Conservation (phyloP, 208 protist species). For the Wallacemonas sp. region DNA sequence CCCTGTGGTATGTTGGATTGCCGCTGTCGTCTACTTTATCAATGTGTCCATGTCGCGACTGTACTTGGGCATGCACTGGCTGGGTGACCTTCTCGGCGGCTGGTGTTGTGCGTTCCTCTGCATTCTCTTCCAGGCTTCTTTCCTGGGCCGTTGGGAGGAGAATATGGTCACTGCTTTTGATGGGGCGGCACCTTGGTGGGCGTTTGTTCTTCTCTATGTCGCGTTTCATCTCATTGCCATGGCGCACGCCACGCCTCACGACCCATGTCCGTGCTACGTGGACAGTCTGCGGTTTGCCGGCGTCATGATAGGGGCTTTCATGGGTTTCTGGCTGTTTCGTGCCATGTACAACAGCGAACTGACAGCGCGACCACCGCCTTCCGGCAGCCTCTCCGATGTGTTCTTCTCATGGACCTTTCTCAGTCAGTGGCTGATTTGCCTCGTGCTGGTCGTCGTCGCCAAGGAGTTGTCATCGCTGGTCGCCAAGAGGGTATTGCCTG, state of each 20-base stretch:
- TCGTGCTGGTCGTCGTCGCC: conserved; percentile 29
- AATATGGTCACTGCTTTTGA: conserved; percentile 13
- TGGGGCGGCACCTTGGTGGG: conserved; percentile 21
- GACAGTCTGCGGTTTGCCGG: conserved; percentile 69
- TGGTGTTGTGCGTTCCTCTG: conserved; percentile 31
- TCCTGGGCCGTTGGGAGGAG: conserved; percentile 31
- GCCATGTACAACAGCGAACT: conserved; percentile 20
- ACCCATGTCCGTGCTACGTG: conserved; percentile 71
- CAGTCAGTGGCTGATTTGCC: conserved; percentile 36
- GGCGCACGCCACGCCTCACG: conserved; percentile 48
- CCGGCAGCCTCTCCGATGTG: conserved; percentile 8
- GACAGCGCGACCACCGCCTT: conserved; percentile 13
- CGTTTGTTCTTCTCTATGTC: conserved; percentile 32
- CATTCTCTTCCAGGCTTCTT: conserved; percentile 43
- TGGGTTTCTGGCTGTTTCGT: conserved; percentile 37
- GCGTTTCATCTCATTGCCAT: conserved; percentile 36
- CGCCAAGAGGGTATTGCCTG: conserved; percentile 22
- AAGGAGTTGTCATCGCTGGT: conserved; percentile 46
- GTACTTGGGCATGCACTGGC: conserved; percentile 79
- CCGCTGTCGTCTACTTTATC: conserved; percentile 29
- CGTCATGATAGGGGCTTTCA: conserved; percentile 34
- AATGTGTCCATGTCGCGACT: conserved; percentile 63
- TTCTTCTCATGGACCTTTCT: conserved; percentile 34
- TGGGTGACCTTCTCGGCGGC: conserved; percentile 62
- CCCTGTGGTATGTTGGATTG: conserved; percentile 32